Conservation (phyloP, 2,329 filamentous ascomycete species). For the Penicillium nordicum region DNA sequence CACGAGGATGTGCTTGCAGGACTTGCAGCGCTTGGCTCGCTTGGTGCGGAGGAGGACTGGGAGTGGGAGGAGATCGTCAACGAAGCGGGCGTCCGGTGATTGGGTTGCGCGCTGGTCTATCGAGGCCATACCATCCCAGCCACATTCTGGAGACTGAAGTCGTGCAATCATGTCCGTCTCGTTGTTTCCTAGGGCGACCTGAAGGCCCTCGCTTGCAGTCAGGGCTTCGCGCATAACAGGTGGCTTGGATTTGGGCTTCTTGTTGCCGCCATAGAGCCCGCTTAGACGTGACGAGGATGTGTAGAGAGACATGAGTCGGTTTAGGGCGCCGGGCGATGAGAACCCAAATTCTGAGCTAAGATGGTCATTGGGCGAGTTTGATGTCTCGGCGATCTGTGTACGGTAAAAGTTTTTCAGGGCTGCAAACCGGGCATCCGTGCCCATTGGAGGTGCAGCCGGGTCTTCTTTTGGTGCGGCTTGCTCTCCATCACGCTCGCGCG, state of each 20-base stretch:
- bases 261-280: slow-evolving; percentile 53
- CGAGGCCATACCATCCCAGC: slow-evolving; percentile 63
- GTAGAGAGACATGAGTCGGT: slow-evolving; percentile 89
- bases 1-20: slow-evolving; percentile 90
- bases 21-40: slow-evolving; percentile 85
- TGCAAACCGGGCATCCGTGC: slow-evolving; percentile 68
- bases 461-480: slow-evolving; percentile 36
- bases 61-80: slow-evolving; percentile 73
- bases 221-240: slow-evolving; percentile 78
- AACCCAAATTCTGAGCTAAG: slow-evolving; percentile 53
- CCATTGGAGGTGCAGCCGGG: slow-evolving; percentile 41
- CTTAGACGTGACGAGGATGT: slow-evolving; percentile 55
- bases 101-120: slow-evolving; percentile 52
- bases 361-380: slow-evolving; percentile 50
- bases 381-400: slow-evolving; percentile 65
- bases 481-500: slow-evolving; percentile 31
- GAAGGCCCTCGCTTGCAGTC: slow-evolving; percentile 67
- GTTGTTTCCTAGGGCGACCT: slow-evolving; percentile 56
- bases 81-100: slow-evolving; percentile 56
- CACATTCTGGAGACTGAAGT: slow-evolving; percentile 51
- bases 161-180: slow-evolving; percentile 61
- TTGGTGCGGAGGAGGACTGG: slow-evolving; percentile 84
- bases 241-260: slow-evolving; percentile 64
- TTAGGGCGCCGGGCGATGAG: slow-evolving; percentile 74
- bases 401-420: slow-evolving; percentile 79